Evolutionary conservation across 2,329 filamentous ascomycete species (phyloP).

Genomic region (Neopestalotiopsis rosae): DNA sequence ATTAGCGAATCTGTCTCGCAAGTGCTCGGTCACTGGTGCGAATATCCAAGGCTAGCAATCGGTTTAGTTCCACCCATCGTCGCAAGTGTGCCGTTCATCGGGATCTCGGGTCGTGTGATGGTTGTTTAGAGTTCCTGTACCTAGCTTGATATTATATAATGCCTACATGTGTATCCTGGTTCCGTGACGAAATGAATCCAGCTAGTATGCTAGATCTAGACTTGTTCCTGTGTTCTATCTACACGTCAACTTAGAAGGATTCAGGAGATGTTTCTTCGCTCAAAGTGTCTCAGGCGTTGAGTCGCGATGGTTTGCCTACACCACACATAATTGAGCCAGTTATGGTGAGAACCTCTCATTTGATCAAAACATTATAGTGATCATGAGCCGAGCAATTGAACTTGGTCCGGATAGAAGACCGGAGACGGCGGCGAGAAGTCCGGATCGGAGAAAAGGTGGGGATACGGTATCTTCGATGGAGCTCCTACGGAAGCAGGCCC

Average conservation of each 20-base stretch:
- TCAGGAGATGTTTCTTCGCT: too few relatives aligned
- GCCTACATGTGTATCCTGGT: background rate
- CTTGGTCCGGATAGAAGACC: background rate
- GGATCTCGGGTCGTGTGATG: background rate
- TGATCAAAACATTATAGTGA: background rate
- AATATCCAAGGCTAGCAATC: background rate
- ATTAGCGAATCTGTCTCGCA: background rate
- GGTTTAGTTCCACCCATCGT: background rate
- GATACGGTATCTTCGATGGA: background rate
- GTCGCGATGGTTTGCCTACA: background rate
- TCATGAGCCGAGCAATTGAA: background rate
- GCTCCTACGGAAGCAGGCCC: background rate
- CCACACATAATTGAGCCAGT: background rate
- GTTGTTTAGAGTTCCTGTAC: background rate
- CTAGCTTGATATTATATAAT: background rate
- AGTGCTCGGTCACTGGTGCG: background rate
- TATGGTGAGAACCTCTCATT: background rate
- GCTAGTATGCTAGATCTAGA: background rate
- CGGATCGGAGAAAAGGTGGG: background rate
- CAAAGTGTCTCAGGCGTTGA: too few relatives aligned
- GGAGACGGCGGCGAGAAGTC: background rate
- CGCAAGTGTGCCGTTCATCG: background rate
- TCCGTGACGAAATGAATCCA: background rate
- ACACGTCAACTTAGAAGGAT: too few relatives aligned
- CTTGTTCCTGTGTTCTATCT: too few relatives aligned